Base-by-base conservation (phyloP, 2,329 filamentous ascomycete genomes). In the Phialophora verrucosa region DNA sequence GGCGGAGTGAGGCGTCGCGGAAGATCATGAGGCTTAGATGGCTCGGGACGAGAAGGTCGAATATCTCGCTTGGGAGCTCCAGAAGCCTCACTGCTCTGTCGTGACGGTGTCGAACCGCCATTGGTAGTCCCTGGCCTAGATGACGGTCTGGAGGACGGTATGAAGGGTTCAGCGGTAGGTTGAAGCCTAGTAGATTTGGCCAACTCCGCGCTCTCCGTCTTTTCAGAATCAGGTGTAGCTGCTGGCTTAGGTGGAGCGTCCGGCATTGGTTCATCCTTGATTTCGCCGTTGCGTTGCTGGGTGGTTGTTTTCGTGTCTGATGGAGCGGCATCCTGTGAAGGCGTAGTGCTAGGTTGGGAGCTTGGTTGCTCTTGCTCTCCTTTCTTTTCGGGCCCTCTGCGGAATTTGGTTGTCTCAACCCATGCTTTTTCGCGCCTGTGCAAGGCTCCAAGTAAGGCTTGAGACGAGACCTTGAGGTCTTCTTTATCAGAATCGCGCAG, bases 391-490 rank as follows among this genome's bases (percentile, higher is more conserved):
- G 65, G 67, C 7, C 71, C 71, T 55, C 70, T 61, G 53, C 78
- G 78, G 70, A 83, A 83, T 20, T 55, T 55, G 25, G 53, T 27
- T 3, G 78, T 78, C 64, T 82, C 80, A 7, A 83, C 75, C 82
- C 82, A 83, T 61, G 79, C 76, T 73, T 82, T 83, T 69, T 83
- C 81, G 35, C 81, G 77, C 57, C 79, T 76, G 66, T 81, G 82
- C 32, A 83, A 75, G 66, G 82, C 80, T 57, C 81, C 81, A 60
- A 83, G 80, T 23, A 83, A 72, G 5, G 82, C 83, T n/a, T 80
- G 79, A 12, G 82, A 81, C 10, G 82, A 78, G 32, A 82, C 82
- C 71, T 83, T 82, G 47, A 83, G 77, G 71, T 83, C 82, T 65
- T 83, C 81, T 70, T 81, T 76, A 61, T 82, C 80, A 17, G 76